These are phyloP conservation scores for Gnetum montanum DNA, from an alignment of 75 land plant species.

Conservation along the genomic window DNA sequence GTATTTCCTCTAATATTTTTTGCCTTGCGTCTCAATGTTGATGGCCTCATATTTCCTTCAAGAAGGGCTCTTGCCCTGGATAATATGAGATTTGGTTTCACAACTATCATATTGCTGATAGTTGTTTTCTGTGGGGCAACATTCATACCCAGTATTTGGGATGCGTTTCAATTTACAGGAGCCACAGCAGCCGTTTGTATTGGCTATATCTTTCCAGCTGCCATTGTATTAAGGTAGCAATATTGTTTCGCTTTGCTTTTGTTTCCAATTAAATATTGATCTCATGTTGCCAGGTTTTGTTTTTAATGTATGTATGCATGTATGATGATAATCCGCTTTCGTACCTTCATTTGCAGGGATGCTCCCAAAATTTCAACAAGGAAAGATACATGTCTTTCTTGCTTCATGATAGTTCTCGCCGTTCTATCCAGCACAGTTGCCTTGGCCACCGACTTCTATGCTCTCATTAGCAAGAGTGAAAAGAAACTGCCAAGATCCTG, in stretches of 20 bases:
- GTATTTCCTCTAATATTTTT: slow-evolving; percentile 86
- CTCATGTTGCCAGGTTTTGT: no score
- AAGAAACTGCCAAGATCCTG: slow-evolving; percentile 1
- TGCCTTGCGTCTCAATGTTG: slow-evolving; percentile 73
- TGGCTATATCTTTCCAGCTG: slow-evolving; percentile 86
- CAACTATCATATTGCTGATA: slow-evolving; percentile 36
- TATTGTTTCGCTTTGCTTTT: not conserved
- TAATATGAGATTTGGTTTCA: slow-evolving; percentile 38
- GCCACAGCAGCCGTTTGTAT: slow-evolving; percentile 80
- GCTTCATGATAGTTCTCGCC: slow-evolving; percentile 75
- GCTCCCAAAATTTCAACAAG: slow-evolving; percentile 46
- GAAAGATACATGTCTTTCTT: slow-evolving; percentile 50
- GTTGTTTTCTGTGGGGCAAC: slow-evolving; percentile 59
- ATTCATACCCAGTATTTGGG: slow-evolving; percentile 93
- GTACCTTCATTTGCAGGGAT: slow-evolving; percentile 43
- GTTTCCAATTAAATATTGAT: not conserved
- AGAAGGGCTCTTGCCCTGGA: slow-evolving; percentile 35
- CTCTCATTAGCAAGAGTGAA: slow-evolving; percentile 5
- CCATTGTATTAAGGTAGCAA: slow-evolving; percentile 56
- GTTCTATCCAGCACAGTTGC: slow-evolving; percentile 59
- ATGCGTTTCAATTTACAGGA: slow-evolving; percentile 88
- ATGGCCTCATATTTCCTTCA: slow-evolving; percentile 62
- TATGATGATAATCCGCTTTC: no score
- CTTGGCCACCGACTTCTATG: slow-evolving; percentile 45
- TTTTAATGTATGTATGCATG: no score